Evolutionary conservation across 2,329 filamentous ascomycete species (phyloP).

Genomic region (Penicillium rolfsii): DNA sequence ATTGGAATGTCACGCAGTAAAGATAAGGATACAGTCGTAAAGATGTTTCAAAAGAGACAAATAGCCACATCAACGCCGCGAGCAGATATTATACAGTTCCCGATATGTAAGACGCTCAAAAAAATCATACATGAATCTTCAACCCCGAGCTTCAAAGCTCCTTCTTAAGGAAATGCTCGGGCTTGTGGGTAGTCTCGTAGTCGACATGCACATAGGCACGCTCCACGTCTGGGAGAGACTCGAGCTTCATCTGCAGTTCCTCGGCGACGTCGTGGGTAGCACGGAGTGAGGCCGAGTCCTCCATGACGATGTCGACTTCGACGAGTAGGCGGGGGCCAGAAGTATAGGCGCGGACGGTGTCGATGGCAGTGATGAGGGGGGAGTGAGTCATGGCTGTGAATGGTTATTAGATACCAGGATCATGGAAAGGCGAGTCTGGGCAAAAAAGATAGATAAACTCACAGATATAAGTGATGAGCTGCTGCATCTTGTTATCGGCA

Average conservation of each 20-base stretch:
- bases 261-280: slow-evolving; percentile 93
- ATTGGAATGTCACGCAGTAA: too few species aligned
- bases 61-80: neutral
- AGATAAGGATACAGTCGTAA: too few species aligned
- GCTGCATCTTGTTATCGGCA: slow-evolving; percentile 81
- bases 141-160: slow-evolving; percentile 53
- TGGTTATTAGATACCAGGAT: neutral
- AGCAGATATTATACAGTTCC: neutral
- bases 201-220: slow-evolving; percentile 96
- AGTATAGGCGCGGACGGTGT: slow-evolving; percentile 94
- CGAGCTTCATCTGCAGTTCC: slow-evolving; percentile 89
- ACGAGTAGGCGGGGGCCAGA: slow-evolving; percentile 85
- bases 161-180: slow-evolving; percentile 76
- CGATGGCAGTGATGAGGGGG: slow-evolving; percentile 77
- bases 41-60: neutral
- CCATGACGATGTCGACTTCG: slow-evolving; percentile 96
- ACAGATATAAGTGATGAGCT: slow-evolving; percentile 94
- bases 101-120: neutral
- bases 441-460: slow-evolving; percentile 31
- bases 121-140: neutral
- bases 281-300: slow-evolving; percentile 69
- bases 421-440: neutral
- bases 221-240: slow-evolving; percentile 89
- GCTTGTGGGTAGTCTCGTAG: slow-evolving; percentile 94
- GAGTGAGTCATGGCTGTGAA: slow-evolving; percentile 77